These are phyloP conservation scores for Cutaneotrichosporon cutaneum DNA, from an alignment of 1,284 basidiomycete genomes.

Conservation along the genomic window DNA sequence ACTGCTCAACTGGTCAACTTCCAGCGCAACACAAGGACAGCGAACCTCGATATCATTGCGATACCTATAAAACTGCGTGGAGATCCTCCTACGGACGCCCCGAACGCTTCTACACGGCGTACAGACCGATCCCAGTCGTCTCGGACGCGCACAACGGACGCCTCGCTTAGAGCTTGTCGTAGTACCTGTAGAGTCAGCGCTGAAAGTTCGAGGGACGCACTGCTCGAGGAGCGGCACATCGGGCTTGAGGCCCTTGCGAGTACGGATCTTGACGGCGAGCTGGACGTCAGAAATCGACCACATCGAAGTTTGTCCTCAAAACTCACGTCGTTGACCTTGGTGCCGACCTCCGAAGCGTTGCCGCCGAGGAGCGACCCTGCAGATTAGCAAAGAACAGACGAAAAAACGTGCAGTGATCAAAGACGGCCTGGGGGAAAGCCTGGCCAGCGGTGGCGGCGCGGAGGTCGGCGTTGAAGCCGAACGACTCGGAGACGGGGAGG, in stretches of 20 bases:
- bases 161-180: conserved; percentile 68
- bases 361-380: conserved; percentile 63
- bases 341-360: conserved; percentile 57
- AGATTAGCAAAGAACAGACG: too few species aligned
- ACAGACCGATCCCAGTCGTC: neutral
- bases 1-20: neutral
- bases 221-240: conserved; percentile 79
- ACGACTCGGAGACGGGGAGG: conserved; percentile 78
- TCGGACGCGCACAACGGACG: neutral
- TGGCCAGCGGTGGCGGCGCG: conserved; percentile 91
- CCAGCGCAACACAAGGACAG: neutral
- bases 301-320: too few species aligned
- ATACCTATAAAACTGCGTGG: neutral
- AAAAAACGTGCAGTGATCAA: too few species aligned
- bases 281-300: too few species aligned
- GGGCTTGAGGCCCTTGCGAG: conserved; percentile 60
- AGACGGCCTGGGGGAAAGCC: conserved; percentile 96
- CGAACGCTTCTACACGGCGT: neutral
- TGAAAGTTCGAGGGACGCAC: too few species aligned
- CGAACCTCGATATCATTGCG: neutral
- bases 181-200: conserved; percentile 58
- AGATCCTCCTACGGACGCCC: neutral
- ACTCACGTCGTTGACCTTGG: conserved; percentile 71
- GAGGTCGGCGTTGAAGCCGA: conserved; percentile 98
- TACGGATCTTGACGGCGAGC: conserved; percentile 77